Base-by-base conservation (phyloP, 2,329 filamentous ascomycete genomes). In the Periconia sp. region DNA sequence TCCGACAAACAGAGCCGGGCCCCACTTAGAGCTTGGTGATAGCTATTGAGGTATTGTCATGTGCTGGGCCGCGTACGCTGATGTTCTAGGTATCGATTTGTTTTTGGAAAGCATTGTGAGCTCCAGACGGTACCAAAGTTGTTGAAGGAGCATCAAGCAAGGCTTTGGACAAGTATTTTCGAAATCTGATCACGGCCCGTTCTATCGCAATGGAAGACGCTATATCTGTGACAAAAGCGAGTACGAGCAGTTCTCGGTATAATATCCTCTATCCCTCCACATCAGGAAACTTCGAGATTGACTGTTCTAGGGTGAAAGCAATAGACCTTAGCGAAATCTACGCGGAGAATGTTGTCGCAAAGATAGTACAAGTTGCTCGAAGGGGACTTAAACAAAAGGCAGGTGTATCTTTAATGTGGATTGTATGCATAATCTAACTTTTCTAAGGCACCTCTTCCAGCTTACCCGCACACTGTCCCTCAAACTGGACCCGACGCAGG, bases 381-480 rank as follows among this genome's bases (percentile, higher is more conserved):
- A 50, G 55, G 43, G 62, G 58, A 2, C 23, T 60, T 0, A 62
- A 61, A 21, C 50, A 59, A 40, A 21, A 52, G 25, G 64, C 63
- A 42, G 10, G 15, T 12, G 28, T 22, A 11, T 21, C 19, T 16
- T 13, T 22, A 3, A 19, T 22, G 29, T 37, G 4, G 11, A 4
- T 17, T 10, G 15, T 10, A 19, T 11, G 31, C n/a, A n/a, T n/a
- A n/a, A 15, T 19, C 25, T 13, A 11, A 40, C 16, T 26, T 8
- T 3, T 6, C 0, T 9, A n/a, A 64, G 58, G 54, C 61, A 6
- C 65, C 65, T 6, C 47, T 68, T 13, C 29, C 38, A 2, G 50
- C 58, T 12, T 68, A 68, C 25, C 65, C 65, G 13, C 61, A 68
- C n/a, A 67, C 56, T 2, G 64, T 67, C 11, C 59, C 63, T 7